These are phyloP conservation scores for Cryptococcus sp. DNA, from an alignment of 1,284 basidiomycete species.

Conservation along the genomic window DNA sequence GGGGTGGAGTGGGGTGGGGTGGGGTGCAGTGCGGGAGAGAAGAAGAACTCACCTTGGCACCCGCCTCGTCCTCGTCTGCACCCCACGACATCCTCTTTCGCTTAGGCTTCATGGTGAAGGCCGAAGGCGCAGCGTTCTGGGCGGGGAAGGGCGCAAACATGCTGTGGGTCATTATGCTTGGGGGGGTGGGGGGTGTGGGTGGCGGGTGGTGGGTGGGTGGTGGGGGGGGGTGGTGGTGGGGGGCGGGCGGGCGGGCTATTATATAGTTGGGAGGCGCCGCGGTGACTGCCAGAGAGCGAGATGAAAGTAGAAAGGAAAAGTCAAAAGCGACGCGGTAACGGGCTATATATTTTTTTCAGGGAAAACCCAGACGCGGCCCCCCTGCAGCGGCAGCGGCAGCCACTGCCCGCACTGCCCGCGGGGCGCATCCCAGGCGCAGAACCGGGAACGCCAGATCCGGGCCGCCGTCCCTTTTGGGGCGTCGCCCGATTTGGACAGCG, in stretches of 20 bases:
- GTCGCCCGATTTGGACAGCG: too few relatives aligned
- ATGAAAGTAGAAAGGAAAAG: too few relatives aligned
- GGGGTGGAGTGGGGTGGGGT: neutral
- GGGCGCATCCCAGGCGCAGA: too few relatives aligned
- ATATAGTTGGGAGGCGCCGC: too few relatives aligned
- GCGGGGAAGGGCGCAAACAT: neutral
- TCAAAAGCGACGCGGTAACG: neutral
- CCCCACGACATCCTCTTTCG: slow-evolving; percentile 35
- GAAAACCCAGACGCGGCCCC: neutral
- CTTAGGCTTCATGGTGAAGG: slow-evolving; percentile 38
- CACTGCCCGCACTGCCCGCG: too few relatives aligned
- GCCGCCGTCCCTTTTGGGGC: too few relatives aligned
- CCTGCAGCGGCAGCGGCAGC: too few relatives aligned
- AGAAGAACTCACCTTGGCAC: slow-evolving; percentile 21
- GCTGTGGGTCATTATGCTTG: too few relatives aligned
- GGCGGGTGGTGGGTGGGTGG: neutral
- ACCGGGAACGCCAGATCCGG: too few relatives aligned
- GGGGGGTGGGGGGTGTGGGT: neutral
- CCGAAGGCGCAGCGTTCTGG: slow-evolving; percentile 20
- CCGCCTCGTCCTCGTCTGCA: slow-evolving; percentile 20
- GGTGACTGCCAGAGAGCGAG: too few relatives aligned
- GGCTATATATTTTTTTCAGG: neutral
- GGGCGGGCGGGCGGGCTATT: too few relatives aligned
- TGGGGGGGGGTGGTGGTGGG: too few relatives aligned
- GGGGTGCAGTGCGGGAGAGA: slow-evolving; percentile 1